Percentiles rank a stretch among this genome's conserved stretches.
These are phyloP conservation scores for Trichoderma harzianum DNA, from an alignment of 2,329 filamentous ascomycete genomes.

Conservation along the genomic window DNA sequence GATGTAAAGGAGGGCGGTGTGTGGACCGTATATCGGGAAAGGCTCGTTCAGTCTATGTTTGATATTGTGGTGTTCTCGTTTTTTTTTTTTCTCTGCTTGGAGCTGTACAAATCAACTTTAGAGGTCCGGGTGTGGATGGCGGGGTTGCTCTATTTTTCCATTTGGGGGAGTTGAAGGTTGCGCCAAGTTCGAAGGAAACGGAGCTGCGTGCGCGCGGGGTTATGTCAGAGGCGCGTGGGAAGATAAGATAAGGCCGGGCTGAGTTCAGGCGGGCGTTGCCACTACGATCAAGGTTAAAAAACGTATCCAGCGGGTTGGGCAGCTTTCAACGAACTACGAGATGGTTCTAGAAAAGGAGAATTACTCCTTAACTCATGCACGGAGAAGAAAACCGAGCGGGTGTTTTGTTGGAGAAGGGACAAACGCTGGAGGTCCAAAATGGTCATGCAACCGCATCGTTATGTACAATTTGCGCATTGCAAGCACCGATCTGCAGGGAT, in stretches of 20 bases:
- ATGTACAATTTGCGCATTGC: background rate
- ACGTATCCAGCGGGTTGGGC: background rate
- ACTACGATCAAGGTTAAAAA: conserved; percentile 7
- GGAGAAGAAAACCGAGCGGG: background rate
- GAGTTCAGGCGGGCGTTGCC: conserved; percentile 4
- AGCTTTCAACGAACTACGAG: background rate
- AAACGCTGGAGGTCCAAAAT: no score
- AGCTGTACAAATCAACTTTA: background rate
- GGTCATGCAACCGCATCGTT: background rate
- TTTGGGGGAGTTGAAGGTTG: conserved; percentile 1
- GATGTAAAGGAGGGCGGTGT: background rate
- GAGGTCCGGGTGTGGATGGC: conserved; percentile 11
- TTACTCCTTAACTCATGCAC: background rate
- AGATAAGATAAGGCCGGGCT: conserved; percentile 16
- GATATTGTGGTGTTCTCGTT: background rate
- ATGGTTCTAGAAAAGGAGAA: background rate
- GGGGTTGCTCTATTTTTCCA: conserved; percentile 19
- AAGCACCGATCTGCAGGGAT: conserved; percentile 6
- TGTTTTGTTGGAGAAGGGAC: no score
- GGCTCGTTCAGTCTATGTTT: background rate
- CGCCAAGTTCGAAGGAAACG: background rate
- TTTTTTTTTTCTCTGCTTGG: background rate
- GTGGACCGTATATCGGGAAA: background rate
- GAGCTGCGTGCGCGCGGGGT: conserved; percentile 10
- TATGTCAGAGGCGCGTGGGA: conserved; percentile 14